Evolutionary conservation across 257 asterid genomes (phyloP).

Genomic region (Fraxinus americana): DNA sequence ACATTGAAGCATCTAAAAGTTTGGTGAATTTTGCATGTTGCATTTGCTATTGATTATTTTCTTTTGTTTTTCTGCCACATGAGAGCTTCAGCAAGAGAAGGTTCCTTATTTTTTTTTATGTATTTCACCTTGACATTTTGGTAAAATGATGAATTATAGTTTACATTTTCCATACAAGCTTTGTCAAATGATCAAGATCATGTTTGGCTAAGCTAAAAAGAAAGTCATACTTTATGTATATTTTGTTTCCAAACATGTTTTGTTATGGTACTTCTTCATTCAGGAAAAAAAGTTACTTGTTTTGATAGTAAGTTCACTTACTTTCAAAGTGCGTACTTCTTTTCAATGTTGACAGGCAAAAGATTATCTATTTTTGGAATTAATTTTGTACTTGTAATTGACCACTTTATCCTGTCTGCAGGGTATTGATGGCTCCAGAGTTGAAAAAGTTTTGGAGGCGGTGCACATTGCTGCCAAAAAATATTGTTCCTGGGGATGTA

Average conservation of each 20-base stretch:
- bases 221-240: too few species aligned
- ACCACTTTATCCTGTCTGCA: slow-evolving; percentile 30
- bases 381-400: neutral
- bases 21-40: neutral
- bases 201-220: neutral
- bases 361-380: neutral
- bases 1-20: slow-evolving; percentile 10
- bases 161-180: neutral
- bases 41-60: neutral
- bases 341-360: neutral
- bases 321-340: neutral
- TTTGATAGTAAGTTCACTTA: neutral
- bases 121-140: neutral
- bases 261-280: neutral
- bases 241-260: neutral
- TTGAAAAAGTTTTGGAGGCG: slow-evolving; percentile 86
- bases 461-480: slow-evolving; percentile 98
- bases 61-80: neutral
- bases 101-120: neutral
- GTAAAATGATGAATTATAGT: neutral
- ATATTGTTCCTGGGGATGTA: slow-evolving; percentile 97
- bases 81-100: neutral
- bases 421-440: slow-evolving; percentile 99
- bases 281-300: neutral
- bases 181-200: neutral